These are phyloP conservation scores for Kokia cookei DNA, from an alignment of 441 rosid genomes.

Conservation along the genomic window DNA sequence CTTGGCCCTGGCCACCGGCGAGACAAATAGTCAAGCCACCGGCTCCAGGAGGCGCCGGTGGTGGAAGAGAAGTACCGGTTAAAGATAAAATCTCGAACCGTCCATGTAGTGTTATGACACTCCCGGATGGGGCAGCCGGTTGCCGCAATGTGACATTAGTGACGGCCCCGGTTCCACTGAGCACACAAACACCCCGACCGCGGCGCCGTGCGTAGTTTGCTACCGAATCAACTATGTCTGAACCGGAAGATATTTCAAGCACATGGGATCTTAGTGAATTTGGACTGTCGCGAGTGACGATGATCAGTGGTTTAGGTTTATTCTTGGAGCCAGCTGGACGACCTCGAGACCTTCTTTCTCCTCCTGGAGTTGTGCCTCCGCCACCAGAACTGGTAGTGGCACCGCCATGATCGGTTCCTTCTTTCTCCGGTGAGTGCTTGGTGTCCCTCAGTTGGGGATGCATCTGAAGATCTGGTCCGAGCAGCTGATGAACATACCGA, in stretches of 20 bases:
- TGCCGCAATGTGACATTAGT: conserved; percentile 53
- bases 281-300: conserved; percentile 56
- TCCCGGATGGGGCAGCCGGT: conserved; percentile 41
- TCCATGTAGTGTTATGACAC: conserved; percentile 54
- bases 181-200: conserved; percentile 53
- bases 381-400: conserved; percentile 32
- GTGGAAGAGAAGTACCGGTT: conserved; percentile 58
- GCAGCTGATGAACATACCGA: conserved; percentile 41
- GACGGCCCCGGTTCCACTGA: conserved; percentile 54
- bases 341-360: conserved; percentile 50
- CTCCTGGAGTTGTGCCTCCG: conserved; percentile 24
- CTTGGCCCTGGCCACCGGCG: conserved; percentile 63
- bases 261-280: conserved; percentile 57
- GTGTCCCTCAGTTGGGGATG: conserved; percentile 16
- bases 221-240: conserved; percentile 47
- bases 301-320: conserved; percentile 55
- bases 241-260: conserved; percentile 45
- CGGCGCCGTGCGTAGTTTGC: conserved; percentile 49
- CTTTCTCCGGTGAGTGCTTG: conserved; percentile 23
- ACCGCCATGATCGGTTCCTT: conserved; percentile 17
- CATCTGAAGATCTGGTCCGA: conserved; percentile 35
- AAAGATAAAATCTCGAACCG: conserved; percentile 58
- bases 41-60: conserved; percentile 62
- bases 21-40: conserved; percentile 51
- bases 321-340: conserved; percentile 63